phyloP scores from a whole-genome alignment of 1,284 basidiomycete genomes.

The Xerocomus cyaneibrunnescens region DNA sequence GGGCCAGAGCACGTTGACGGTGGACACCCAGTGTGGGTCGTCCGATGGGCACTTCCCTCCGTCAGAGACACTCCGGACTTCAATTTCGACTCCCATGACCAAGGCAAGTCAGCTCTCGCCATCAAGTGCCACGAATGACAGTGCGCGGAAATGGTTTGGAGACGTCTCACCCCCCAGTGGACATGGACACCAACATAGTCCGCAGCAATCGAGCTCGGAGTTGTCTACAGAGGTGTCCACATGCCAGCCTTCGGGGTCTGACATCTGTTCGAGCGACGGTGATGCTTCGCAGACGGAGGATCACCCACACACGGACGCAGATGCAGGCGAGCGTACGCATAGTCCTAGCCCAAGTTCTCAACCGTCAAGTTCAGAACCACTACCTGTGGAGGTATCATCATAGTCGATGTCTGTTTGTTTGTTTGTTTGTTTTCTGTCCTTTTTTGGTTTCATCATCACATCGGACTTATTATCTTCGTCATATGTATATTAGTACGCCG shows the following conservation, averaged over 20 bases:
- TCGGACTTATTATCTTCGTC: too few relatives aligned
- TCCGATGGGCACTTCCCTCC: not conserved
- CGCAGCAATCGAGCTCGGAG: not conserved
- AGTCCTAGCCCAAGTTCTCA: not conserved
- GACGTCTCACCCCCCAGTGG: not conserved
- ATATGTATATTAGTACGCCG: too few relatives aligned
- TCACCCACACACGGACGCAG: not conserved
- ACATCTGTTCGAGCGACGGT: too few relatives aligned
- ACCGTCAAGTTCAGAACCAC: not conserved
- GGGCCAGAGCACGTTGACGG: not conserved
- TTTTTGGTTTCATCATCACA: too few relatives aligned
- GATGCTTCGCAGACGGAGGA: not conserved
- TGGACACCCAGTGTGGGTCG: constrained; percentile 1
- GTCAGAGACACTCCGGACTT: not conserved
- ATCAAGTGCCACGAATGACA: not conserved
- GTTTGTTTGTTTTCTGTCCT: not conserved
- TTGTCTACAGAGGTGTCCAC: not conserved
- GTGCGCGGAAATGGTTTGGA: not conserved
- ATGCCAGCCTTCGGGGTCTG: too few relatives aligned
- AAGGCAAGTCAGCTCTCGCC: not conserved
- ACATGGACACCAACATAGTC: not conserved
- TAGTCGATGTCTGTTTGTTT: not conserved
- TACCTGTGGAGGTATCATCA: not conserved
- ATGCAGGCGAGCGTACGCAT: not conserved
- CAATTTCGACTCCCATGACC: not conserved